Percentiles rank a stretch among this genome's conserved stretches.
Conservation (phyloP, 2,329 filamentous ascomycete species). For the Domatiomyces globalis region DNA sequence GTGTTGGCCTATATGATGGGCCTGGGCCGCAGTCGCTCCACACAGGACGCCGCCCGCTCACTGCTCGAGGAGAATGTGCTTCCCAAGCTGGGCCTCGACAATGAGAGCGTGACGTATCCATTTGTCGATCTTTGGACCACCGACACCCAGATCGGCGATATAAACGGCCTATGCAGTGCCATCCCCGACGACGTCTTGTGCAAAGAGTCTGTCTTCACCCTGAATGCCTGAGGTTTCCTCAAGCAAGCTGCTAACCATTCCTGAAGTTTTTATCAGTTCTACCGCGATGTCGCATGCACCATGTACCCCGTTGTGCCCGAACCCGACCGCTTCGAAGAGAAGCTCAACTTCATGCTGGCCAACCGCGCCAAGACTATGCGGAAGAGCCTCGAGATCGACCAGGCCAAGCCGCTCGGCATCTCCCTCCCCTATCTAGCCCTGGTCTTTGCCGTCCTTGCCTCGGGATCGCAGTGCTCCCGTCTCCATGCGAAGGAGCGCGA, state of each 20-base stretch:
- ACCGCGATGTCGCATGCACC: constrained; percentile 44
- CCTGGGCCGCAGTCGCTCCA: constrained; percentile 36
- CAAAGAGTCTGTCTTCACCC: constrained; percentile 29
- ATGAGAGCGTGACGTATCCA: constrained; percentile 50
- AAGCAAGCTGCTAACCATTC: constrained; percentile 4
- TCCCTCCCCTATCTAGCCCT: constrained; percentile 42
- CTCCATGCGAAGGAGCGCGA: constrained; percentile 46
- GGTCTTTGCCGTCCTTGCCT: constrained; percentile 48
- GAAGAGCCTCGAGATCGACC: constrained; percentile 19
- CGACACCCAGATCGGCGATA: constrained; percentile 43
- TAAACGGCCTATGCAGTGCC: constrained; percentile 44
- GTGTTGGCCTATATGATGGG: constrained; percentile 47
- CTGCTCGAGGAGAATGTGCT: constrained; percentile 47
- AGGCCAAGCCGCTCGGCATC: constrained; percentile 44
- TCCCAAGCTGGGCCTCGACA: constrained; percentile 48
- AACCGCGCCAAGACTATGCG: constrained; percentile 34
- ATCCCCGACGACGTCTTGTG: constrained; percentile 46
- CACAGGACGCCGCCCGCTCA: constrained; percentile 35
- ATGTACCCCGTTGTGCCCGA: constrained; percentile 49
- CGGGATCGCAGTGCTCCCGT: constrained; percentile 46
- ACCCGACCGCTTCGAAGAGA: constrained; percentile 39
- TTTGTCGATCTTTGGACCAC: constrained; percentile 53
- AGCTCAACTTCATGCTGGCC: constrained; percentile 39
- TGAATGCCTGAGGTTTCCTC: not conserved
- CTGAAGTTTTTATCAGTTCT: constrained; percentile 40